A percentile compares a stretch with the other conserved stretches of the same genome.
Conservation (phyloP, 2,329 filamentous ascomycete genomes). For the Exserohilum rostratum region DNA sequence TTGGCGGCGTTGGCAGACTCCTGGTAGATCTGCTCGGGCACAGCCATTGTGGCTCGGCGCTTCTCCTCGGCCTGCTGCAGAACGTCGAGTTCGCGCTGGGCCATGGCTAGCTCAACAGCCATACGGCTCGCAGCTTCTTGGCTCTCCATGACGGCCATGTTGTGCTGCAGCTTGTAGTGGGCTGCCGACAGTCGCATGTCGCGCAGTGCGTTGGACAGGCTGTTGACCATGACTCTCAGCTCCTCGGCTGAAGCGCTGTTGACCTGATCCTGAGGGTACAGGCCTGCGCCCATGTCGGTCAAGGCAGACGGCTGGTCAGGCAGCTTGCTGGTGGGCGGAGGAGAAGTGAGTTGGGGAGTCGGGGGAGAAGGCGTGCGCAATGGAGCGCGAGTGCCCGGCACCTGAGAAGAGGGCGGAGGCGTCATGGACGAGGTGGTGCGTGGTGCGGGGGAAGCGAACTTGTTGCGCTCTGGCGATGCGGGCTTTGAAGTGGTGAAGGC, state of each 20-base stretch:
- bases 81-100: constrained; percentile 84
- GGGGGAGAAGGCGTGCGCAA: constrained; percentile 59
- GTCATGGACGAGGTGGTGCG: constrained; percentile 62
- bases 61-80: constrained; percentile 76
- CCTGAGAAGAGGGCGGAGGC: constrained; percentile 67
- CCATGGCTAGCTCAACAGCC: constrained; percentile 89
- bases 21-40: constrained; percentile 60
- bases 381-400: constrained; percentile 50
- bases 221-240: constrained; percentile 60
- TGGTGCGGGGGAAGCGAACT: constrained; percentile 50
- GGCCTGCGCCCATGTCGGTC: constrained; percentile 45
- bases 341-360: constrained; percentile 55
- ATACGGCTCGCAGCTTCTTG: constrained; percentile 85
- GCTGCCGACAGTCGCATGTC: constrained; percentile 82
- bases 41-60: constrained; percentile 62
- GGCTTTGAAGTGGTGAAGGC: constrained; percentile 25
- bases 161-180: constrained; percentile 90
- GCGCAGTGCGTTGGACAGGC: constrained; percentile 60
- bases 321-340: constrained; percentile 52
- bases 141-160: constrained; percentile 81
- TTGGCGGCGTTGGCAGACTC: constrained; percentile 62
- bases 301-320: constrained; percentile 34
- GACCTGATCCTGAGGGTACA: constrained; percentile 59
- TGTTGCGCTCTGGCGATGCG: constrained; percentile 34
- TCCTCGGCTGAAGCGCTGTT: constrained; percentile 58